Evolutionary conservation across 129 eudicot species (phyloP).

Genomic region (Solidago caesia): DNA sequence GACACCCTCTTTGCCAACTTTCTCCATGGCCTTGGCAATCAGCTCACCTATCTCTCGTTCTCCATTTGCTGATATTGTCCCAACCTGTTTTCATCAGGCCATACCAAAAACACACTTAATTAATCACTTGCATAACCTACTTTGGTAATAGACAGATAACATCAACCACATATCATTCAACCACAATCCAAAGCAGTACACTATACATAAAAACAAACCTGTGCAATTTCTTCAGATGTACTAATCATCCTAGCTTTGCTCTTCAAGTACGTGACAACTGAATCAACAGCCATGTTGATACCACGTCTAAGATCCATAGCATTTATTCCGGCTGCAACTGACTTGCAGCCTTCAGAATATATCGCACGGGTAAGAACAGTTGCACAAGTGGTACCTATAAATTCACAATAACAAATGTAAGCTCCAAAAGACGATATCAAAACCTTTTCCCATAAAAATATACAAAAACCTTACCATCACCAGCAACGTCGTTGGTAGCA

Average conservation of each 20-base stretch:
- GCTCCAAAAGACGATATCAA: not conserved
- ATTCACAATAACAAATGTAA: not conserved
- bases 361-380: slow-evolving; percentile 1
- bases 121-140: no score
- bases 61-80: slow-evolving; percentile 19
- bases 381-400: slow-evolving; percentile 3
- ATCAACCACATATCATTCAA: no score
- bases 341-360: slow-evolving; percentile 8
- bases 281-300: slow-evolving; percentile 12
- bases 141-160: no score
- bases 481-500: slow-evolving; percentile 10
- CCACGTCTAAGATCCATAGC: slow-evolving; percentile 20
- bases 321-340: slow-evolving; percentile 13
- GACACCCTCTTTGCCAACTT: slow-evolving; percentile 18
- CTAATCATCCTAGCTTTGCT: slow-evolving; percentile 13
- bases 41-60: slow-evolving; percentile 14
- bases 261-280: slow-evolving; percentile 6
- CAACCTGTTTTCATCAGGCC: not conserved
- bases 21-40: slow-evolving; percentile 16
- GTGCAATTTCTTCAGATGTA: slow-evolving; percentile 12
- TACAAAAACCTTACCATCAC: not conserved
- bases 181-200: not conserved
- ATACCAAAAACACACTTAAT: no score
- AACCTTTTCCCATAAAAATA: not conserved
- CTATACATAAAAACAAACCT: not conserved